phyloP scores from a whole-genome alignment of 2,329 filamentous ascomycete species.

The Leptosphaerulina australis region DNA sequence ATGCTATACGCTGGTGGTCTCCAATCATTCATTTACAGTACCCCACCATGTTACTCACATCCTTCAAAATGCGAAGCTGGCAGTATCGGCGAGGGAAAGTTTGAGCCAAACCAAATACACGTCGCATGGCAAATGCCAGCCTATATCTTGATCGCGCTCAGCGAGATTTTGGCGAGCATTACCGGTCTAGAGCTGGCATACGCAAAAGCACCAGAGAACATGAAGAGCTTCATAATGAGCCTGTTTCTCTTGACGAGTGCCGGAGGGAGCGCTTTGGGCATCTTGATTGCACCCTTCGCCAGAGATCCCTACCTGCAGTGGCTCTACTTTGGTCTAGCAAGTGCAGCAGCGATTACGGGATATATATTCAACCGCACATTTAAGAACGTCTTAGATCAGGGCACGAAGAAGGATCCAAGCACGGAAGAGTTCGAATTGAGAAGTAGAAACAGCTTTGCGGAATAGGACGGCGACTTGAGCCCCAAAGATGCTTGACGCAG shows the following conservation, averaged over 20 bases:
- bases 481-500: background rate
- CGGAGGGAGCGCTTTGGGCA: conserved; percentile 64
- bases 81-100: conserved; percentile 33
- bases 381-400: conserved; percentile 30
- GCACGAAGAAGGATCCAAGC: conserved; percentile 2
- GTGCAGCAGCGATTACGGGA: conserved; percentile 56
- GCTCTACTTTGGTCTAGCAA: conserved; percentile 67
- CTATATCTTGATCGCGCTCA: conserved; percentile 54
- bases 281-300: conserved; percentile 65
- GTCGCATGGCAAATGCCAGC: conserved; percentile 54
- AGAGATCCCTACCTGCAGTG: conserved; percentile 70
- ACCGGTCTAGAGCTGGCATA: conserved; percentile 57
- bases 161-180: conserved; percentile 56
- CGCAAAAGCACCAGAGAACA: conserved; percentile 53
- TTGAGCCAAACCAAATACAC: conserved; percentile 52
- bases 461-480: background rate
- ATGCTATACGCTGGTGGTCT: conserved; percentile 63
- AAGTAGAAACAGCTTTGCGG: background rate
- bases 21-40: conserved; percentile 61
- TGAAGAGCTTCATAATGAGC: conserved; percentile 59
- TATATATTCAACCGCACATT: conserved; percentile 61
- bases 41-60: conserved; percentile 59
- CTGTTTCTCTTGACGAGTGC: conserved; percentile 67
- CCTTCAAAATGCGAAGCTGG: conserved; percentile 49
- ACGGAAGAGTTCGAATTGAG: conserved; percentile 27